A percentile compares a stretch with the other conserved stretches of the same genome.
Evolutionary conservation across 2,329 filamentous ascomycete species (phyloP).

Genomic region (Metarhizium robertsii): DNA sequence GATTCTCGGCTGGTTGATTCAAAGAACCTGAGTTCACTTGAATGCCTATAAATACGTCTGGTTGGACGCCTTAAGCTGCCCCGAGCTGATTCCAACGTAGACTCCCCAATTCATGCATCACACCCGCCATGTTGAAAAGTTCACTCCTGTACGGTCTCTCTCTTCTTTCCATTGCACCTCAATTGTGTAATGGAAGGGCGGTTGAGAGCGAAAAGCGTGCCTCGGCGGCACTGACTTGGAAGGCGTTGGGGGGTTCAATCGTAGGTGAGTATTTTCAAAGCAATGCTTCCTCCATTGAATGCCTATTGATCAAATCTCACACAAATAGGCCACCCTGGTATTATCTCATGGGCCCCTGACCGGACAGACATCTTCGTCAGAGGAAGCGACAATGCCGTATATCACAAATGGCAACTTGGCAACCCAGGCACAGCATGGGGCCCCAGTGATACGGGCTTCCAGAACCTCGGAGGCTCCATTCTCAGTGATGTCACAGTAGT

Average conservation of each 20-base stretch:
- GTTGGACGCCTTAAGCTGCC: too few species aligned
- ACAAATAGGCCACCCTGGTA: not conserved
- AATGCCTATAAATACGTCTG: too few species aligned
- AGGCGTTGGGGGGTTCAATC: not conserved
- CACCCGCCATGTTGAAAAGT: not conserved
- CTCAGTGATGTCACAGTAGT: slow-evolving; percentile 11
- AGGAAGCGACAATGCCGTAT: not conserved
- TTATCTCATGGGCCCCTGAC: not conserved
- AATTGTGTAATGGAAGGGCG: not conserved
- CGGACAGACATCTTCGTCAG: not conserved
- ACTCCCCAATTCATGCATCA: too few species aligned
- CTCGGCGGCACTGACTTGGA: not conserved
- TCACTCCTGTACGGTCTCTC: not conserved
- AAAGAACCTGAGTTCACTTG: too few species aligned
- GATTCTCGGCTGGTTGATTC: not conserved
- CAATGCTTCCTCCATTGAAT: not conserved
- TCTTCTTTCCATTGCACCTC: not conserved
- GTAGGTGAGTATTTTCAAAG: not conserved
- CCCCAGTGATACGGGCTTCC: slow-evolving; percentile 8
- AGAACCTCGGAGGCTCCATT: slow-evolving; percentile 10
- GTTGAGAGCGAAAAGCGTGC: not conserved
- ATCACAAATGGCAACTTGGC: not conserved
- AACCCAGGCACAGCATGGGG: not conserved
- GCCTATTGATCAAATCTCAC: not conserved
- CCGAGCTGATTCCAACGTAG: too few species aligned